Evolutionary conservation across 306 rosid genomes (phyloP), one percentile per base, ranked within the genome.

Genomic region (Carpinus fangiana): DNA sequence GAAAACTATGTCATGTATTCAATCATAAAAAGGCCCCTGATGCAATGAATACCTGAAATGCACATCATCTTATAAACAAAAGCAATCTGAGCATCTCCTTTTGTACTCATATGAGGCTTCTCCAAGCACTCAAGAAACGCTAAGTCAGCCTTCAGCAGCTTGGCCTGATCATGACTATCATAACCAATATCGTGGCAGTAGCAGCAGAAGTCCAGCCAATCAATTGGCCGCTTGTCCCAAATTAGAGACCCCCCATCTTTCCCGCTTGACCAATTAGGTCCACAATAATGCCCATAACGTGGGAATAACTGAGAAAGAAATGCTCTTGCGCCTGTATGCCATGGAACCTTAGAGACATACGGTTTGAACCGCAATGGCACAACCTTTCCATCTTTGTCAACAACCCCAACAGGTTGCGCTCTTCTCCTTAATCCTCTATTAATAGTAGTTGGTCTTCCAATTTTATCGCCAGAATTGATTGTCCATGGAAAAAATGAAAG

Each of bases 161-260:
- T 79, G 10, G 91, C 87, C 81, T 94, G 97, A 84, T 87, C 91
- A 77, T 92, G 98, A 83, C 88, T 83, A 85, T 94, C 98, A 68
- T 94, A 94, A 51, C 98, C 98, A 65, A 94, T 90, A 81, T 94
- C 98, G 79, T 94, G 98, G 82, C 98, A 94, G 82, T 94, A 94
- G 87, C 98, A 94, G 72, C 98, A 94, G 82, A 87, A 92, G 75
- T 94, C 98, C 89, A 94, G 79, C 97, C 98, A 94, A 88, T 94
- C 98, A 48, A 92, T 94, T 0, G 98, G 98, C 20, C 98, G 85
- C 84, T 52, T 76, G 88, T 92, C 98, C 98, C 98, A 95, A 84
- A 92, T 55, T 56, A 59, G 96, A 76, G 92, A 87, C 8, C 97
- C 97, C 0, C 77, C 21, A 43, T 91, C 96, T 77, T 95, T 95